Conservation (phyloP, 805 yeast species). For the Debaryomyces maramus region DNA sequence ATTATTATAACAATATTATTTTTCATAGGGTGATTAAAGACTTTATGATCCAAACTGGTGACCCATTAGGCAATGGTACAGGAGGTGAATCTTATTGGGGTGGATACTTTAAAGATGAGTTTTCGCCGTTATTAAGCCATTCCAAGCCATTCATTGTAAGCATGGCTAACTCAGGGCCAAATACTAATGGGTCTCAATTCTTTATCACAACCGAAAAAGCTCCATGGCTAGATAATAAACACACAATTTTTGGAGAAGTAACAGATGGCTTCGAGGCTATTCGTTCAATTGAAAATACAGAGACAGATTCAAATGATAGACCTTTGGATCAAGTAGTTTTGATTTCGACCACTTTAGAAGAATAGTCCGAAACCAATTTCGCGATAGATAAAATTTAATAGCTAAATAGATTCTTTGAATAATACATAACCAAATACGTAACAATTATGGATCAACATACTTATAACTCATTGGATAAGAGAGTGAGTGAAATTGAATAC, state of each 20-base stretch:
- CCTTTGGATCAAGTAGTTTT: slow-evolving; percentile 23
- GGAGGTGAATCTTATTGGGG: slow-evolving; percentile 31
- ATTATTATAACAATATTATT: slow-evolving; percentile 39
- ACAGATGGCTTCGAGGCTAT: slow-evolving; percentile 22
- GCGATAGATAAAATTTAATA: not conserved
- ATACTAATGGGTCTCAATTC: slow-evolving; percentile 50
- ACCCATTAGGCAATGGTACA: slow-evolving; percentile 24
- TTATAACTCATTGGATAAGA: slow-evolving; percentile 7
- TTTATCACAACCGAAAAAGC: slow-evolving; percentile 33
- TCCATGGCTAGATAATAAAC: slow-evolving; percentile 23
- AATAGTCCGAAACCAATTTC: not conserved
- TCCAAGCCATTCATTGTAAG: slow-evolving; percentile 32
- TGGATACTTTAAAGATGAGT: slow-evolving; percentile 28
- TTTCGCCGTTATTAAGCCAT: slow-evolving; percentile 24
- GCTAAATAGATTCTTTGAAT: not conserved
- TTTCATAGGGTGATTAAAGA: slow-evolving; percentile 25
- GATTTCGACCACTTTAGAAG: slow-evolving; percentile 18
- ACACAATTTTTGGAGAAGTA: slow-evolving; percentile 27
- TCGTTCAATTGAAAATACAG: slow-evolving; percentile 16
- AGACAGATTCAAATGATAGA: slow-evolving; percentile 19
- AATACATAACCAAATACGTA: slow-evolving; percentile 1
- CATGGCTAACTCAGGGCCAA: slow-evolving; percentile 71
- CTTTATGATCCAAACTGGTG: slow-evolving; percentile 29
- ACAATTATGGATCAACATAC: slow-evolving; percentile 11
- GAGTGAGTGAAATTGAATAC: slow-evolving; percentile 11